Conservation (phyloP, 352 stramenopile genomes). For the Phytophthora hibernalis region DNA sequence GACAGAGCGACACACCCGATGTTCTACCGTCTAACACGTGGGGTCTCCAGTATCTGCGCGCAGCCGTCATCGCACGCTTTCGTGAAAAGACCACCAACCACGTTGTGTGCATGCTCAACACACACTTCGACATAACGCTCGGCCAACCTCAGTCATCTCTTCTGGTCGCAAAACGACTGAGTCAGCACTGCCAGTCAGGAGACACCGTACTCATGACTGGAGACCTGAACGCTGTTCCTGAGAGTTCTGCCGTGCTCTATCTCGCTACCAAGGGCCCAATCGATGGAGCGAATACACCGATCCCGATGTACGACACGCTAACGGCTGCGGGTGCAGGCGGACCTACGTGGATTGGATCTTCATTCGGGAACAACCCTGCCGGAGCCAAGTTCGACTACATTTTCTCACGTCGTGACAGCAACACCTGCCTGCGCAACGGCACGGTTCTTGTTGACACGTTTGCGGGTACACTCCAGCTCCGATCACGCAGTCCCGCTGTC, state of each 20-base stretch:
- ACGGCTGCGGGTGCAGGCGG: constrained; percentile 46
- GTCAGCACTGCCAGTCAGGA: constrained; percentile 41
- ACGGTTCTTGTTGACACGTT: constrained; percentile 59
- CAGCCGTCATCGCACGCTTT: constrained; percentile 66
- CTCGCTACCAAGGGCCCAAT: constrained; percentile 37
- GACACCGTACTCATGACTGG: constrained; percentile 75
- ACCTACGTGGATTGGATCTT: constrained; percentile 68
- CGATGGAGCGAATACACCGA: constrained; percentile 38
- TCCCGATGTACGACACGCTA: constrained; percentile 73
- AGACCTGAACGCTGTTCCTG: constrained; percentile 64
- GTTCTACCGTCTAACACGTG: constrained; percentile 66
- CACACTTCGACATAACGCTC: constrained; percentile 69
- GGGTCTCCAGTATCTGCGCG: constrained; percentile 67
- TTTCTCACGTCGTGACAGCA: constrained; percentile 53
- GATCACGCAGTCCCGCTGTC: constrained; percentile 72
- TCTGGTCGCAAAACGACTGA: constrained; percentile 56
- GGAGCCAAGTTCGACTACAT: constrained; percentile 77
- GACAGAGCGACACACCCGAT: constrained; percentile 71
- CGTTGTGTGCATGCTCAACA: constrained; percentile 79
- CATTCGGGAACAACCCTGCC: constrained; percentile 41
- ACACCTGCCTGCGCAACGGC: constrained; percentile 51
- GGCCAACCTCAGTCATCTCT: constrained; percentile 64
- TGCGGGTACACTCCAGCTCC: constrained; percentile 58
- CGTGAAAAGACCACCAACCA: constrained; percentile 31
- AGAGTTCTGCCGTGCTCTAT: constrained; percentile 51